Evolutionary conservation across 257 asterid species (phyloP), one percentile per base, ranked within the genome.

Genomic region (Penstemon davidsonii): DNA sequence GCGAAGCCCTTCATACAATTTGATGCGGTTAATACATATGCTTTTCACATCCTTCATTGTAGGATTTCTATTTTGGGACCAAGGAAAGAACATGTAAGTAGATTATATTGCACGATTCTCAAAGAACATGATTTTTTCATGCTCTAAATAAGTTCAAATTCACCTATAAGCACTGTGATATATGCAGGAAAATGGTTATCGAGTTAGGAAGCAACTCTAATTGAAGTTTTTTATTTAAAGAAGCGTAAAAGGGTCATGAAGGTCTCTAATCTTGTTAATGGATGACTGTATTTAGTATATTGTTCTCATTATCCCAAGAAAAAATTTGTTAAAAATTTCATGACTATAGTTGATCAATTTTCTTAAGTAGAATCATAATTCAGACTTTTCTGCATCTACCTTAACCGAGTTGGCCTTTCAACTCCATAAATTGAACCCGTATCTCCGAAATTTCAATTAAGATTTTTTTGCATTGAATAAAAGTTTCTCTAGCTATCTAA

Each of bases 1-100:
- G 82, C 54, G 79, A 73, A 78, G 79, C 70, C 79, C 82, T 57
- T 63, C 76, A 5, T 78, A 78, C 66, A 76, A 76, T 59, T 64
- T 76, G 61, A 54, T 18, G 55, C 81, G 78, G 8, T 58, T 67
- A 18, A 8, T 57, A 2, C 43, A 52, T 51, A 72, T 57, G 42
- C 52, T 72, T 25, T 8, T 76, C 4, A 4, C 71, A 36, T 67
- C 81, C 33, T 25, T 25, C 33, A 25, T 25, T 25, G 33, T 25
- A 25, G 33, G 33, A 25, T 25, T 39, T n/a, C 25, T 67, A 33
- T 77, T 72, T 33, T 72, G 71, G 75, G 56, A 49, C 55, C 73
- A 76, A 43, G 78, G 70, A 5, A 56, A 55, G 49, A 62, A 76
- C 59, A 55, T 76, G 78, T 76, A 57, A 55, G 75, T 5, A 8